These are phyloP conservation scores for Dalbergia cochinchinensis DNA, from an alignment of 306 rosid genomes.

Conservation along the genomic window DNA sequence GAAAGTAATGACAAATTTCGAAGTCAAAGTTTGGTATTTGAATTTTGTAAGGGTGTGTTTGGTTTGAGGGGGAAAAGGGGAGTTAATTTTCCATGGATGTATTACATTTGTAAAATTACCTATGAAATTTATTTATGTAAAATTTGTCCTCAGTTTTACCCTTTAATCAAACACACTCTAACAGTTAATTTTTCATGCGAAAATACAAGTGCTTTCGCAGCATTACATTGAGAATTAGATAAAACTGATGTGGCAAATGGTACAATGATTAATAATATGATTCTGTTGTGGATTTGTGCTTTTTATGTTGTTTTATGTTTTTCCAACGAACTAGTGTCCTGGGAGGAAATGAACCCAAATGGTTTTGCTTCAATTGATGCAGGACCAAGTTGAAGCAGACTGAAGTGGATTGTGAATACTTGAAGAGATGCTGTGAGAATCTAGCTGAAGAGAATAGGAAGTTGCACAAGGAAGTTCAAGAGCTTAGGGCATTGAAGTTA, in stretches of 20 bases:
- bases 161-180: too few relatives aligned
- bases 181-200: neutral
- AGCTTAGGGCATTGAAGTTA: slow-evolving; percentile 76
- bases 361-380: slow-evolving; percentile 24
- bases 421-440: slow-evolving; percentile 76
- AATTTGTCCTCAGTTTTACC: too few relatives aligned
- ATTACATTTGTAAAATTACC: too few relatives aligned
- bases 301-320: neutral
- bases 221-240: neutral
- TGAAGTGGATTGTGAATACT: slow-evolving; percentile 81
- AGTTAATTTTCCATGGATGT: too few relatives aligned
- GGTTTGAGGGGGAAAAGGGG: too few relatives aligned
- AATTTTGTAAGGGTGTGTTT: neutral
- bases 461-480: slow-evolving; percentile 81
- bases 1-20: neutral
- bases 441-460: slow-evolving; percentile 75
- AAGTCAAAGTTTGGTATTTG: neutral
- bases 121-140: too few relatives aligned
- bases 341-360: neutral
- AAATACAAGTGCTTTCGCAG: neutral
- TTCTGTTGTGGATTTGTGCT: neutral
- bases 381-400: slow-evolving; percentile 91
- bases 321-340: neutral
- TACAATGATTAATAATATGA: neutral
- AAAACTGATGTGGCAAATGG: neutral